Percentiles rank a stretch among this genome's conserved stretches.
Evolutionary conservation across 768 basidiomycete genomes (phyloP).

Genomic region (Pisolithus albus): DNA sequence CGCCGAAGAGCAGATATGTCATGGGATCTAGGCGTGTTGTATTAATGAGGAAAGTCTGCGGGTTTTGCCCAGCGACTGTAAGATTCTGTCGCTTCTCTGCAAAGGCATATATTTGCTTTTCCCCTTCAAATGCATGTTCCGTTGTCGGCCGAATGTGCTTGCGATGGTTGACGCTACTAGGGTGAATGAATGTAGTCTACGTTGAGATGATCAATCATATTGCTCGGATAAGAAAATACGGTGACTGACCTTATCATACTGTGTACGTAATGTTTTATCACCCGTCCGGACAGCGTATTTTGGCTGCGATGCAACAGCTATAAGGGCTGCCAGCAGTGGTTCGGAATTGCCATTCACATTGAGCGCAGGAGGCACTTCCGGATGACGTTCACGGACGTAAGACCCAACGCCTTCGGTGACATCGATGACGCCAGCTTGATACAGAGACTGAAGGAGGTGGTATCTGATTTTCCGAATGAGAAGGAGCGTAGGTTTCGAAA

Average conservation of each 20-base stretch:
- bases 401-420: slow-evolving; percentile 64
- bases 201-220: slow-evolving; percentile 4
- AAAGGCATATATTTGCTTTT: slow-evolving; percentile 77
- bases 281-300: slow-evolving; percentile 80
- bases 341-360: slow-evolving; percentile 68
- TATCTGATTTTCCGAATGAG: slow-evolving; percentile 74
- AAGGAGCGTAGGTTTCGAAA: slow-evolving; percentile 77
- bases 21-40: slow-evolving; percentile 85
- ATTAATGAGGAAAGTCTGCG: slow-evolving; percentile 67
- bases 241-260: slow-evolving; percentile 69
- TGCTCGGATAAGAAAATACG: background rate
- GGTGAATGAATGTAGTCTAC: slow-evolving; percentile 74
- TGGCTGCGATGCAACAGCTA: slow-evolving; percentile 81
- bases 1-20: slow-evolving; percentile 88
- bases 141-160: slow-evolving; percentile 34
- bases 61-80: slow-evolving; percentile 35
- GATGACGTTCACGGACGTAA: slow-evolving; percentile 26
- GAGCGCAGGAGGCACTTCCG: slow-evolving; percentile 55
- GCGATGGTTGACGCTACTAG: slow-evolving; percentile 77
- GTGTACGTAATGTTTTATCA: slow-evolving; percentile 63
- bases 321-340: slow-evolving; percentile 75
- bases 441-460: slow-evolving; percentile 71
- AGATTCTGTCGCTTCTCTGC: slow-evolving; percentile 80
- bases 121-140: slow-evolving; percentile 27
- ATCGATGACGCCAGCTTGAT: slow-evolving; percentile 75